Evolutionary conservation across 169 alveolate genomes (phyloP), one percentile per base, ranked within the genome.

Genomic region (Besnoitia besnoiti): DNA sequence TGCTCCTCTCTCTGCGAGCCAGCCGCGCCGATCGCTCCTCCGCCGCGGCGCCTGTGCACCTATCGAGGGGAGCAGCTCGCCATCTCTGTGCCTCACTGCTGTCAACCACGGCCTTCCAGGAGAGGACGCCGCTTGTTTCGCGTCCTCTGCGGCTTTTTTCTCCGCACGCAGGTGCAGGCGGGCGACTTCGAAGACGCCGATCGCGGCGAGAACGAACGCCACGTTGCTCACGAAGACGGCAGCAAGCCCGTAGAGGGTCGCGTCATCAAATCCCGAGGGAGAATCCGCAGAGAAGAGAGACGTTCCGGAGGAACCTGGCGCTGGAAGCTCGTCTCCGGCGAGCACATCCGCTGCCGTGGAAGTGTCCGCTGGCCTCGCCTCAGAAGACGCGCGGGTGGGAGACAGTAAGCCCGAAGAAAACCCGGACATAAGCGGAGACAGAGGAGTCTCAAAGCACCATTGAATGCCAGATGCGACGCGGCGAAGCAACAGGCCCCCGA

Each of bases 141-240:
- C 51, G 12, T 16, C 27, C 30, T 19, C 51, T 0, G 4, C 24
- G 33, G 27, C 7, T 5, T 19, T 5, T 1, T 21, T 35, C 51
- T 42, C 85, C 24, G 61, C 40, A 51, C 42, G 21, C 19, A 33
- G 37, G 77, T 27, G 91, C 76, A 59, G 37, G 16, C 46, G 49
- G 39, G 91, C 91, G 4, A 85, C 80, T 35, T 77, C 87, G 55
- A 77, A 85, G 55, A 85, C 91, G 7, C 91, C 91, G 16, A 85
- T 4, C 55, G 91, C 42, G 35, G 91, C 91, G 80, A 85, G 40
- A 33, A 46, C 37, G 80, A 85, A 85, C 33, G 55, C 35, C 46
- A 49, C 10, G 21, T 85, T 85, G 77, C 84, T 59, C 55, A 85
- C 50, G 30, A 85, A 27, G 75, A 85, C 67, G 40, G 61, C 91